Conservation (phyloP, 257 asterid species). For the Apocynum venetum region DNA sequence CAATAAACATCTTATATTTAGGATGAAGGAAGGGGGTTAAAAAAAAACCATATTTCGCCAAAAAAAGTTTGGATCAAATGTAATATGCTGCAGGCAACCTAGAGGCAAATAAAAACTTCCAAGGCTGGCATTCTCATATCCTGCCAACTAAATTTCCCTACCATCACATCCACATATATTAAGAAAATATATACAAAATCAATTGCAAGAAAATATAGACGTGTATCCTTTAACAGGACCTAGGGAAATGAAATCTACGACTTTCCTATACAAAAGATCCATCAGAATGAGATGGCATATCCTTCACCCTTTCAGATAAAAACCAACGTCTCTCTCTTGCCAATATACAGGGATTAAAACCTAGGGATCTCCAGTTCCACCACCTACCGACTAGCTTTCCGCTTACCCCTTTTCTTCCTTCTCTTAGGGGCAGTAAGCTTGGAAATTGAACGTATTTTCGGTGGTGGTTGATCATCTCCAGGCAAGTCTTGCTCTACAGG, state of each 20-base stretch:
- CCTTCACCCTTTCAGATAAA: no score
- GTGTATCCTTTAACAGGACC: background rate
- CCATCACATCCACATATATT: background rate
- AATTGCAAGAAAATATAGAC: background rate
- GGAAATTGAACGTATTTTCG: conserved; percentile 48
- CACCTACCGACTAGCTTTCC: conserved; percentile 38
- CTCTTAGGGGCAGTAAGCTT: conserved; percentile 47
- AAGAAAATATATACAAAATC: background rate
- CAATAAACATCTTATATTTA: no score
- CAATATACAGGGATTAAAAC: background rate
- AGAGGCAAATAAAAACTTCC: background rate
- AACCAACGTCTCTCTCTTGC: background rate
- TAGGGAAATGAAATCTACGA: no score
- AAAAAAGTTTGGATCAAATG: no score
- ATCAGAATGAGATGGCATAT: background rate
- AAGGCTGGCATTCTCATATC: background rate
- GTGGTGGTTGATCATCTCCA: conserved; percentile 41
- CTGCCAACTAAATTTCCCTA: background rate
- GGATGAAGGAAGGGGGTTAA: no score
- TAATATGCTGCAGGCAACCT: background rate
- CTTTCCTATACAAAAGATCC: background rate
- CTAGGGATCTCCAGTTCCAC: conserved; percentile 32
- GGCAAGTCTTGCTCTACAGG: conserved; percentile 32
- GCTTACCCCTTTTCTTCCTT: conserved; percentile 47
- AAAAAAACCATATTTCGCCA: no score